These are phyloP conservation scores for Haberlea rhodopensis DNA, from an alignment of 257 asterid species.

Conservation along the genomic window DNA sequence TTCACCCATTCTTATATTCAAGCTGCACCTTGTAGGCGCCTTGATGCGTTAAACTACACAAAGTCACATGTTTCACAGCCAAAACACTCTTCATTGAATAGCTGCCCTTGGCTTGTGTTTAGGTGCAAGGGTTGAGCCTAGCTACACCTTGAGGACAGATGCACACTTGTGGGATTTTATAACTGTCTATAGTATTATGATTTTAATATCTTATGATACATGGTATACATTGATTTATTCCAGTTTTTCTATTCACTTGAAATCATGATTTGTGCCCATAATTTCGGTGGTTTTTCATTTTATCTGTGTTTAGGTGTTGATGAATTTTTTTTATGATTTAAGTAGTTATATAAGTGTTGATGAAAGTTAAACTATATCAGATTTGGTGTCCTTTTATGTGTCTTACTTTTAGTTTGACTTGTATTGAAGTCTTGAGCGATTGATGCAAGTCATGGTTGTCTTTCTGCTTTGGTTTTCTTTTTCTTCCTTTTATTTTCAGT, in stretches of 20 bases:
- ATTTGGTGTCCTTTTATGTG: background rate
- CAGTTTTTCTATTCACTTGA: background rate
- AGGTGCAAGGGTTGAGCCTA: background rate
- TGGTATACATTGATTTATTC: background rate
- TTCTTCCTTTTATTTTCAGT: background rate
- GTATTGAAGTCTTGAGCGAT: background rate
- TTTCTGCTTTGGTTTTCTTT: constrained; percentile 2
- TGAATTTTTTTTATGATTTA: background rate
- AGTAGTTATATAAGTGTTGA: background rate
- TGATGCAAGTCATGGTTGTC: constrained; percentile 4
- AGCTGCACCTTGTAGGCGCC: too few relatives aligned
- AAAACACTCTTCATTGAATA: background rate
- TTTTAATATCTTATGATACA: background rate
- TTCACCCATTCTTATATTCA: background rate
- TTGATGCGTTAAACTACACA: background rate
- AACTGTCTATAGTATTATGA: background rate
- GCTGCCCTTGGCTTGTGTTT: background rate
- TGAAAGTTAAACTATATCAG: background rate
- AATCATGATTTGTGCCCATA: background rate
- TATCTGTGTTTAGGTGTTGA: background rate
- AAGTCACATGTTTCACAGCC: background rate
- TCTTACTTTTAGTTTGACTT: background rate
- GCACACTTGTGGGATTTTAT: background rate
- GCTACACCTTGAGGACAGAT: background rate
- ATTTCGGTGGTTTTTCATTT: too few relatives aligned